Evolutionary conservation across 108 stramenopile species (phyloP).

Genomic region (Cyclotella choctawhatcheeana): DNA sequence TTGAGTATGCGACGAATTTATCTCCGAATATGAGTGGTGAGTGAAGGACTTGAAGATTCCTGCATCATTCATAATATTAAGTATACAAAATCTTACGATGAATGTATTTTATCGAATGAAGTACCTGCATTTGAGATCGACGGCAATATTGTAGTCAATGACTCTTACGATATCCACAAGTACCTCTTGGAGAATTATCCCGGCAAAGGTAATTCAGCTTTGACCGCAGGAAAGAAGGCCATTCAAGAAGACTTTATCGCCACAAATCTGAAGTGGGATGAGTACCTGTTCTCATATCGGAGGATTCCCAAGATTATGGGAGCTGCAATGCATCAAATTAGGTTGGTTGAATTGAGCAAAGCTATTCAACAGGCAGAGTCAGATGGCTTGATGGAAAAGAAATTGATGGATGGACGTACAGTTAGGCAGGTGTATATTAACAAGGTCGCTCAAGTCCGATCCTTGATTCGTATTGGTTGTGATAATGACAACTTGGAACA

Average conservation of each 20-base stretch:
- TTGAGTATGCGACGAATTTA: conserved; percentile 10
- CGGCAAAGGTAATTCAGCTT: conserved; percentile 7
- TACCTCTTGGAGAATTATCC: conserved; percentile 13
- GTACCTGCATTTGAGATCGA: conserved; percentile 10
- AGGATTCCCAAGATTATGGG: conserved; percentile 2
- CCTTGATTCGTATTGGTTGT: conserved; percentile 8
- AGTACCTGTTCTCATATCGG: conserved; percentile 12
- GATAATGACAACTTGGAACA: conserved; percentile 1
- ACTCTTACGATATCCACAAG: conserved; percentile 7
- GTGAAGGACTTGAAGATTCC: neutral
- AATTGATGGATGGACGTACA: conserved; percentile 16
- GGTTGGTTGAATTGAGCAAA: conserved; percentile 16
- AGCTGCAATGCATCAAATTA: conserved; percentile 11
- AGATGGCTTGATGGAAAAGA: conserved; percentile 11
- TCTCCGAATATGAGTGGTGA: conserved; percentile 13
- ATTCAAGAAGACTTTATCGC: conserved; percentile 8
- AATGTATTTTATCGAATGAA: neutral
- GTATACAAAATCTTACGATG: neutral
- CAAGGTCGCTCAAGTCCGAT: conserved; percentile 6
- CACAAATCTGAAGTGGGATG: conserved; percentile 11
- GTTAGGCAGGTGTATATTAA: conserved; percentile 3
- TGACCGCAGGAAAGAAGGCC: neutral
- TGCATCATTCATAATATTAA: neutral
- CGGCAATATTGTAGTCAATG: conserved; percentile 8
- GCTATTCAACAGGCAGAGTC: neutral